A percentile compares a stretch with the other conserved stretches of the same genome.
Evolutionary conservation across 805 yeast species (phyloP).

Genomic region (Saccharomycopsis selenospora): DNA sequence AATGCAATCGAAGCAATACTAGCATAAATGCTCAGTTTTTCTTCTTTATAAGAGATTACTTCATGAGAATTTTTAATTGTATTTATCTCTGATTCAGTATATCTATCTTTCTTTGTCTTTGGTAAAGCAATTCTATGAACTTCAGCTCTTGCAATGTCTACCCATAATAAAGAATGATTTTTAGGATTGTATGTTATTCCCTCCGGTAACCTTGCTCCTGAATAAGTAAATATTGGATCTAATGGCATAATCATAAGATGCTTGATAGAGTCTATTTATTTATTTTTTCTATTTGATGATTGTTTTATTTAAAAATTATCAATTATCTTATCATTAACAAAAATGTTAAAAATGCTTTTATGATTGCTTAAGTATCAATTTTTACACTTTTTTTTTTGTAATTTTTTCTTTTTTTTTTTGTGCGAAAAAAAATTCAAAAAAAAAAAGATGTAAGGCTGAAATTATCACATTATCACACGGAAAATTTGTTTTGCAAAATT

Average conservation of each 20-base stretch:
- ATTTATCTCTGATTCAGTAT: slow-evolving; percentile 16
- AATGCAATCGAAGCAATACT: slow-evolving; percentile 68
- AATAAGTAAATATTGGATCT: slow-evolving; percentile 3
- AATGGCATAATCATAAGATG: not conserved
- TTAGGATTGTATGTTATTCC: slow-evolving; percentile 48
- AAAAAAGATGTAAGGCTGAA: no score
- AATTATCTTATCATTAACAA: not conserved
- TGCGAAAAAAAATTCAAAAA: not conserved
- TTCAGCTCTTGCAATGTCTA: slow-evolving; percentile 38
- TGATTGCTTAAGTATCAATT: no score
- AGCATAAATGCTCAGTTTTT: not conserved
- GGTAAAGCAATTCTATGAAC: slow-evolving; percentile 33
- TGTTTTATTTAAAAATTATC: not conserved
- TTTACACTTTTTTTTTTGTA: no score
- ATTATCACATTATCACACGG: no score
- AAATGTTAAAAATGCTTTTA: not conserved
- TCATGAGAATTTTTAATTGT: slow-evolving; percentile 17
- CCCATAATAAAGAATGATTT: slow-evolving; percentile 43
- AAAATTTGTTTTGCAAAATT: not conserved
- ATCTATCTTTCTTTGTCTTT: slow-evolving; percentile 8
- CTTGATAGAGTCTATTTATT: no score
- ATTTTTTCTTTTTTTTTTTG: no score
- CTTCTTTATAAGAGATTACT: slow-evolving; percentile 17
- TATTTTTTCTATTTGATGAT: no score
- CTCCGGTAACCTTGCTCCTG: slow-evolving; percentile 41